These are phyloP conservation scores for Rhynchospora breviuscula DNA, from an alignment of 176 grass and related monocot species.

Conservation along the genomic window DNA sequence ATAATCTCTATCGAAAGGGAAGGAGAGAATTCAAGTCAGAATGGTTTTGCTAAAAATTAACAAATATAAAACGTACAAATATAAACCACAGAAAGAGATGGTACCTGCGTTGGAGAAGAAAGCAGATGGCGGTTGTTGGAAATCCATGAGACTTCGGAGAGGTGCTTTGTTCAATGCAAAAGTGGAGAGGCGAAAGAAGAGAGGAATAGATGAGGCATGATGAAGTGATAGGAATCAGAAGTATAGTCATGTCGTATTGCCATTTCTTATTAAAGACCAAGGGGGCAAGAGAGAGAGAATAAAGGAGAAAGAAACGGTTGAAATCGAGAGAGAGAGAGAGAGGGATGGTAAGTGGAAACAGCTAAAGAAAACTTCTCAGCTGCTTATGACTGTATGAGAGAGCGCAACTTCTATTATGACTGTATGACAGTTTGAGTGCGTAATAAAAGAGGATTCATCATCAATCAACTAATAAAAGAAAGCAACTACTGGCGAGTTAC, in stretches of 20 bases:
- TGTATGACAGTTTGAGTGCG: background rate
- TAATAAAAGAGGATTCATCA: constrained; percentile 13
- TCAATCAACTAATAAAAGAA: background rate
- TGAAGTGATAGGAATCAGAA: background rate
- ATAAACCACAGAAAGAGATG: background rate
- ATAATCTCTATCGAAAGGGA: background rate
- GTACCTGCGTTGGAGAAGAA: constrained; percentile 22
- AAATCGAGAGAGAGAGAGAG: background rate
- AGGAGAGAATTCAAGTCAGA: background rate
- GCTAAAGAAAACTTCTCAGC: constrained; percentile 22
- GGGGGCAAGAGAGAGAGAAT: background rate
- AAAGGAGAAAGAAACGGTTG: constrained; percentile 20
- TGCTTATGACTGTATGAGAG: background rate
- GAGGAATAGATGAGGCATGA: background rate
- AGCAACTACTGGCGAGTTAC: background rate
- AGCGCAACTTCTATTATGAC: background rate
- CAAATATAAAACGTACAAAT: background rate
- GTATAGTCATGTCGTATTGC: background rate
- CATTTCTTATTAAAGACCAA: constrained; percentile 18
- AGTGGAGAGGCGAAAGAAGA: constrained; percentile 8
- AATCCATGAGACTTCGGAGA: constrained; percentile 13
- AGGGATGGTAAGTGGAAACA: background rate
- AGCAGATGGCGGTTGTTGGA: background rate
- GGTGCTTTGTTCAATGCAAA: background rate
- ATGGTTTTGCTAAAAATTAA: background rate